Evolutionary conservation across 768 basidiomycete genomes (phyloP), one percentile per base, ranked within the genome.

Genomic region (Tylopilus rubrobrunneus): DNA sequence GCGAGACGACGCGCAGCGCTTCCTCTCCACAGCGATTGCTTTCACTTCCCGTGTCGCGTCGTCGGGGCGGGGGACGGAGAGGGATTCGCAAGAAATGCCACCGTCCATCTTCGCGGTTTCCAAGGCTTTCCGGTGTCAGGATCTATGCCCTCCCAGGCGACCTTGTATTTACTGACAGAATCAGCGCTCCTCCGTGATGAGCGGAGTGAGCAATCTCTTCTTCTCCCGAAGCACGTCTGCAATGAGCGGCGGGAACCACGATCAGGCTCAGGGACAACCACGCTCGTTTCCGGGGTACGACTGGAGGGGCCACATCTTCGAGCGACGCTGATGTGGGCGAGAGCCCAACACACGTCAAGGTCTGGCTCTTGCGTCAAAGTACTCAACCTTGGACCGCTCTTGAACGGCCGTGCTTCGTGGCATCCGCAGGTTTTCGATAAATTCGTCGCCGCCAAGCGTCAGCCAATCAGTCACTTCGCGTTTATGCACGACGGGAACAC

Each of bases 301-400:
- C 25, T 25, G 25, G 5, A 25, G 25, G 5, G 3, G 25, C 25
- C 3, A 56, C 57, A 7, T 57, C 61, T 3, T 51, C 45, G 29
- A 53, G 53, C 44, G 56, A 62, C 19, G 41, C 41, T 23, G 61
- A 25, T 25, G 5, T 5, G 25, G 25, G 25, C 25, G 25, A 5
- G 25, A 25, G 25, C 25, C 25, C 19, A 19, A 19, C 29, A 56
- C 53, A 2, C 15, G 15, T 45, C 57, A 21, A 62, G 71, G 51
- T 56, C 62, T 11, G 78, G 78, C 1, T 72, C 74, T 64, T 77
- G 76, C 63, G 74, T 88, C 45, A 79, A 77, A 0, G 73, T 88
- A 0, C 55, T 88, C 10, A 7, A 31, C 10, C 29, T 31, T 7
- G 29, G 29, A 31, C 29, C 29, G 7, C 29, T 31, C 10, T 23